Base-by-base conservation (phyloP, 495 filamentous ascomycete genomes). In the Lophium mytilinum region DNA sequence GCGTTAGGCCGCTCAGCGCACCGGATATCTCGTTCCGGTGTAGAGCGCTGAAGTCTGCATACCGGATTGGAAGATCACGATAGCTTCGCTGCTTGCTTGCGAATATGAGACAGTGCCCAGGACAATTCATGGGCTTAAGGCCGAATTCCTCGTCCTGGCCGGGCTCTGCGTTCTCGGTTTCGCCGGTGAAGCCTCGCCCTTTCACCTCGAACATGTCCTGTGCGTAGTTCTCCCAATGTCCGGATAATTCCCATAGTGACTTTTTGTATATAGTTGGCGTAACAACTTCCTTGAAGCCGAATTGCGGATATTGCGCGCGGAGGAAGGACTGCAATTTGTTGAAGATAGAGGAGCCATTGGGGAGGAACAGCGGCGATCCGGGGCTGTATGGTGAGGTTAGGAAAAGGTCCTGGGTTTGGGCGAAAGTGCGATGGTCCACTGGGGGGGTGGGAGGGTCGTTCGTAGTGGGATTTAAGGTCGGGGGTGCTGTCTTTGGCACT, bases 61-160 rank as follows among this genome's bases (percentile, higher is more conserved):
- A 95, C 64, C 91, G 83, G 57, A 95, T 83, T 2, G 91, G 91
- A 34, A 96, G 73, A 59, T 95, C 87, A 63, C 85, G 79, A 66
- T 90, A 92, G 61, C 84, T 89, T 57, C 85, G 81, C 39, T 71
- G 78, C 52, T 87, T 78, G 47, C 83, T 83, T 62, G 78, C 77
- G 70, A 95, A 96, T 35, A 96, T 81, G 47, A 96, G 74, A 71
- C 91, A 96, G 71, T 96, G 91, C 11, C 91, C 91, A 0, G 91
- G 91, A 68, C 91, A 96, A 65, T 96, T 96, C 91, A 96, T 96
- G 19, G 91, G 91, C 68, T 96, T 96, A 50, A 96, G 77, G 2
- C 89, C 90, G 67, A 91, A 96, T 50, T 89, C 85, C 60, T 87
- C 86, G 48, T 87, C 79, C 58, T 89, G 82, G 50, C 78, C 78